Base-by-base conservation (phyloP, 352 stramenopile genomes). In the Sclerospora graminicola region DNA sequence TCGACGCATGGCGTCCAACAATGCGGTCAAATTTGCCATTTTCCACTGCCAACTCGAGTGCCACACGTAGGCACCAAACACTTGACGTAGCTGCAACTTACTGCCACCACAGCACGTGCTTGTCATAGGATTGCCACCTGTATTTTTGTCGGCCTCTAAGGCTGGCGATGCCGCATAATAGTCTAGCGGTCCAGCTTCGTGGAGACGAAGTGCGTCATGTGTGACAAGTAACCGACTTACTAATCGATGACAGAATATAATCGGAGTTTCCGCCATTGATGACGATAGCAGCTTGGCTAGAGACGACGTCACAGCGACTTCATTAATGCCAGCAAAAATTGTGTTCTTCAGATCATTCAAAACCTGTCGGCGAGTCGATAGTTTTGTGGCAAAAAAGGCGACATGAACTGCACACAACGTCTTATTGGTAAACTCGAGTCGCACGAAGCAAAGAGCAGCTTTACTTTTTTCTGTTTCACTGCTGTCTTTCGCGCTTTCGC, bases 21-120 rank as follows among this genome's bases (percentile, higher is more conserved):
- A 39, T 11, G 77, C 60, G 6, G 47, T 41, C 10, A 69, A 45
- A n/a, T 68, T 86, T 8, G 60, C 20, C 24, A 94, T 60, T 51
- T 86, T 62, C 82, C 82, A 94, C 32, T 72, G 71, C 80, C 79
- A 94, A 41, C 73, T 88, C 10, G 75, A 82, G 48, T 90, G 77
- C 82, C 82, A 94, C 57, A 94, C 85, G 35, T 89, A 91, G 2
- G 82, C 69, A 19, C 79, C 77, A 54, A 91, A 94, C 3, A 91
- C 77, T 49, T 67, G 81, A 16, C 69, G 69, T 14, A 85, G 44
- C 41, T 79, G 67, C 9, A 94, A 38, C 21, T 90, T 78, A 54
- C 70, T 89, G 20, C 82, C 82, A 6, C 76, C 79, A 31, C 82
- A 94, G 37, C 82, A 94, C 19, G 55, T 63, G 34, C 38, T 78